A percentile compares a stretch with the other conserved stretches of the same genome.
These are phyloP conservation scores for Smithsoniella earleae DNA, from an alignment of 163 green algal species.

Conservation along the genomic window DNA sequence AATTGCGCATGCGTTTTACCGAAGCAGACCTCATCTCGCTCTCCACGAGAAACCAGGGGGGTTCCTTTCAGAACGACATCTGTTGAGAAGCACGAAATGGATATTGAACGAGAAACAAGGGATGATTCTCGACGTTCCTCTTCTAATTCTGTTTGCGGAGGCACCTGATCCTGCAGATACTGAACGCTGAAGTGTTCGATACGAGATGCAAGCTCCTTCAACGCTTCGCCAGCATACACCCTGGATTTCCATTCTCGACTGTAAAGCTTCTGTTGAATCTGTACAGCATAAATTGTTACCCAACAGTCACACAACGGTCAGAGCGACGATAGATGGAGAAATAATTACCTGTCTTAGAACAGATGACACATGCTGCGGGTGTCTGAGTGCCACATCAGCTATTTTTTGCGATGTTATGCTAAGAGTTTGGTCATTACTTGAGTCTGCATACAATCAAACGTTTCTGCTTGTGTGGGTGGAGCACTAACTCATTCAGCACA, in stretches of 20 bases:
- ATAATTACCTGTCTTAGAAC: conserved; percentile 4
- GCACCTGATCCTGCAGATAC: too few relatives aligned
- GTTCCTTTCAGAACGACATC: too few relatives aligned
- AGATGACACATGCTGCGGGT: conserved; percentile 7
- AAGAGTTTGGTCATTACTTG: conserved; percentile 12
- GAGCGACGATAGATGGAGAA: background rate
- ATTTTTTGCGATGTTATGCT: conserved; percentile 16
- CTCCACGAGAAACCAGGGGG: too few relatives aligned
- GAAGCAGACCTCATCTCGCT: too few relatives aligned
- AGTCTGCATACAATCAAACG: background rate
- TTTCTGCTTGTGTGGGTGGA: background rate
- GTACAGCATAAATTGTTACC: background rate
- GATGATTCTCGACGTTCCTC: too few relatives aligned
- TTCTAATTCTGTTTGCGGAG: too few relatives aligned
- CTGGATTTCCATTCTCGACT: conserved; percentile 8
- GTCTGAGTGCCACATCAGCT: background rate
- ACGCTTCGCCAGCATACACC: conserved; percentile 17
- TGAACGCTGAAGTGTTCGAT: background rate
- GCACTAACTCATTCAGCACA: background rate
- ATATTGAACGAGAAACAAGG: too few relatives aligned
- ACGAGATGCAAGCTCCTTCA: conserved; percentile 4
- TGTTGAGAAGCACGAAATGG: too few relatives aligned
- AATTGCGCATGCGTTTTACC: too few relatives aligned
- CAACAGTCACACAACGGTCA: background rate
- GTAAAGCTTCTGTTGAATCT: conserved; percentile 18